Evolutionary conservation across 441 rosid genomes (phyloP).

Genomic region (Pelargonium citronellum): DNA sequence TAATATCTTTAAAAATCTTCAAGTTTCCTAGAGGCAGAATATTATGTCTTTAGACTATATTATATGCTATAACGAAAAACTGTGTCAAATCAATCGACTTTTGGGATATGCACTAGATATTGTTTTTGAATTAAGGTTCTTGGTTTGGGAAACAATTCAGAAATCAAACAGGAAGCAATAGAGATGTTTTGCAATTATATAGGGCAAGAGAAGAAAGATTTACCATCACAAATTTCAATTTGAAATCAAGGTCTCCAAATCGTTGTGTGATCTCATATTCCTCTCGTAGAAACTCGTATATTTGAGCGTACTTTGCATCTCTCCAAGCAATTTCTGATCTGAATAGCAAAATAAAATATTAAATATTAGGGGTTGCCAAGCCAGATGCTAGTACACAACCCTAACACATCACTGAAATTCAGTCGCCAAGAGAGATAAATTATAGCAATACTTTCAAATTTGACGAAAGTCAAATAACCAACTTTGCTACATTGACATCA

Average conservation of each 20-base stretch:
- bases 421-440: no score
- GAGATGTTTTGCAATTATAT: background rate
- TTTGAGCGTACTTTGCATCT: slow-evolving; percentile 86
- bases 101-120: no score
- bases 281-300: slow-evolving; percentile 81
- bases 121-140: no score
- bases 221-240: slow-evolving; percentile 89
- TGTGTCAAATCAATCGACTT: no score
- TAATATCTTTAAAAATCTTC: no score
- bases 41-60: no score
- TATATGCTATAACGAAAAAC: no score
- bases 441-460: background rate
- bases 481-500: background rate
- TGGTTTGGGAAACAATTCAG: no score
- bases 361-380: background rate
- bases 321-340: slow-evolving; percentile 98
- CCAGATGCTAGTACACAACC: no score
- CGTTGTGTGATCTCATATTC: slow-evolving; percentile 91
- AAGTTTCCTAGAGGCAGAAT: no score
- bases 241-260: slow-evolving; percentile 78
- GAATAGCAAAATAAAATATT: slow-evolving; percentile 21
- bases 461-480: background rate
- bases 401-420: no score
- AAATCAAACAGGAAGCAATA: background rate
- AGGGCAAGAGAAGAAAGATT: slow-evolving; percentile 11